These are phyloP conservation scores for Actinomortierella wolfii DNA, from an alignment of 371 early-diverging fungal species.

Conservation along the genomic window DNA sequence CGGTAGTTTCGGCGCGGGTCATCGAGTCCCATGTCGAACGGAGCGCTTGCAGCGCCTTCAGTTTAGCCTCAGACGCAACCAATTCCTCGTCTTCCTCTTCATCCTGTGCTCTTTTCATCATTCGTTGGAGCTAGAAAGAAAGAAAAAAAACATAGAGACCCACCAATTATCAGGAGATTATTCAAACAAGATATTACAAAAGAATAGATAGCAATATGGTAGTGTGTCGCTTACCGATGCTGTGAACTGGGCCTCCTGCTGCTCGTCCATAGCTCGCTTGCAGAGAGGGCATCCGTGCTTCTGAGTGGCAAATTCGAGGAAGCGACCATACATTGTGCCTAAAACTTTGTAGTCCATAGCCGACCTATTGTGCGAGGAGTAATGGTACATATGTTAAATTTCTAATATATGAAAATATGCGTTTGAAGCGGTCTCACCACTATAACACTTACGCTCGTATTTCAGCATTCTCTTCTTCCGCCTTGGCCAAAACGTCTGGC, in stretches of 20 bases:
- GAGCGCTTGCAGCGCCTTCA: constrained; percentile 43
- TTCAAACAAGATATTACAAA: not conserved
- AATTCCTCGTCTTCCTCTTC: constrained; percentile 45
- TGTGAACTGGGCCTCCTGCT: constrained; percentile 40
- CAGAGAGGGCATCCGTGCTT: constrained; percentile 48
- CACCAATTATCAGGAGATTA: not conserved
- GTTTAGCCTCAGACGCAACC: constrained; percentile 23
- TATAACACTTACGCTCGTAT: constrained; percentile 36
- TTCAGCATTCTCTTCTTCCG: constrained; percentile 29
- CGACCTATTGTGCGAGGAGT: too few relatives aligned
- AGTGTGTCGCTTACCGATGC: not conserved
- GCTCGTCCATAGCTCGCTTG: constrained; percentile 36
- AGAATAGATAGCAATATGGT: not conserved
- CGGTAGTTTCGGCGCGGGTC: constrained; percentile 12
- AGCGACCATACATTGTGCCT: constrained; percentile 32
- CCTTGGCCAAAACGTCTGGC: constrained; percentile 24
- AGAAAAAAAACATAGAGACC: not conserved
- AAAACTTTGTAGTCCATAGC: too few relatives aligned
- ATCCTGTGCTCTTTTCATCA: constrained; percentile 24
- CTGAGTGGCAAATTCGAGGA: constrained; percentile 48
- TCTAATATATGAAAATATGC: too few relatives aligned
- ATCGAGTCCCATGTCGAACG: constrained; percentile 30
- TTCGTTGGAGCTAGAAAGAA: constrained; percentile 20
- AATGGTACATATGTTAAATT: too few relatives aligned
- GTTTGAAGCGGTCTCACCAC: too few relatives aligned